These are phyloP conservation scores for Rhodotorula sp. DNA, from an alignment of 1,284 basidiomycete species.

Conservation along the genomic window DNA sequence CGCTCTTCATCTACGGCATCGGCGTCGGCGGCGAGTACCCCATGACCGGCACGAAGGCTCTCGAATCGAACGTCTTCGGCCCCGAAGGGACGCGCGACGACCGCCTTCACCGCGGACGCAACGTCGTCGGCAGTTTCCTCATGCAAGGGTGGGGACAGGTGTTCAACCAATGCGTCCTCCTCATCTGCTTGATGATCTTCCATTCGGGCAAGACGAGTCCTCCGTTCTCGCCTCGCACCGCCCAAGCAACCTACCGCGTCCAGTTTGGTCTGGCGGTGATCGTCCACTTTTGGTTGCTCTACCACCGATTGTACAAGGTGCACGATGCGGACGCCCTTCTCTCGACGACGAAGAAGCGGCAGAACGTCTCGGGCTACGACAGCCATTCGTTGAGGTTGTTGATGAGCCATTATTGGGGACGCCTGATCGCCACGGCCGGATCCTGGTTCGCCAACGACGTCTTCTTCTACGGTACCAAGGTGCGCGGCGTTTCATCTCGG, in stretches of 20 bases:
- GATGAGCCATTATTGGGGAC: constrained; percentile 54
- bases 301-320: constrained; percentile 49
- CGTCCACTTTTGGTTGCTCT: constrained; percentile 56
- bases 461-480: constrained; percentile 44
- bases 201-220: constrained; percentile 48
- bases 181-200: constrained; percentile 57
- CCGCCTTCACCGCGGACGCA: constrained; percentile 57
- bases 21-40: constrained; percentile 50
- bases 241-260: constrained; percentile 57
- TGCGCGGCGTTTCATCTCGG: too few species aligned
- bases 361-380: constrained; percentile 56
- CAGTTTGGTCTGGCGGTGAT: constrained; percentile 56
- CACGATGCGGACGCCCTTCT: constrained; percentile 50
- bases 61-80: constrained; percentile 53
- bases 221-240: constrained; percentile 52
- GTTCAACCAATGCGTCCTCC: constrained; percentile 56
- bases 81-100: constrained; percentile 52
- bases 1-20: constrained; percentile 55
- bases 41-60: constrained; percentile 57
- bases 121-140: constrained; percentile 53
- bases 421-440: constrained; percentile 54
- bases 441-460: constrained; percentile 58
- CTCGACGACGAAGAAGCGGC: constrained; percentile 52
- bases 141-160: constrained; percentile 47
- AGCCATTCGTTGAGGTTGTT: constrained; percentile 54